Percentiles rank a stretch among this genome's conserved stretches.
Conservation (phyloP, 2,329 filamentous ascomycete genomes). For the Claviceps sp. region DNA sequence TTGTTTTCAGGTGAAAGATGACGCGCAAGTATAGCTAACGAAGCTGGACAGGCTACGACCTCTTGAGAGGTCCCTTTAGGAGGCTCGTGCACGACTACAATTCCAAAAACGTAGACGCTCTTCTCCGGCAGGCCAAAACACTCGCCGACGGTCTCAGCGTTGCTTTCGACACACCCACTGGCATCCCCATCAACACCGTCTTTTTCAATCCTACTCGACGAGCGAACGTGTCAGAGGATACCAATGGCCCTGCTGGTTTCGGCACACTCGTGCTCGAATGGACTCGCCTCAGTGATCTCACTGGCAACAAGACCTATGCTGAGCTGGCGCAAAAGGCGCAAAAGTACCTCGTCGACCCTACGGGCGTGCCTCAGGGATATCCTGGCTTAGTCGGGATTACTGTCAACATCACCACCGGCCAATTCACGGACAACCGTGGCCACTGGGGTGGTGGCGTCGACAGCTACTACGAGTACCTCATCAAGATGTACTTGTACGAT, state of each 20-base stretch:
- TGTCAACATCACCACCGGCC: constrained; percentile 50
- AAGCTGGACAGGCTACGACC: constrained; percentile 44
- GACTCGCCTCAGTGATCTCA: constrained; percentile 66
- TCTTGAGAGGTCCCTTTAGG: constrained; percentile 54
- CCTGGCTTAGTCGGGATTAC: constrained; percentile 61
- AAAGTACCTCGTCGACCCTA: constrained; percentile 54
- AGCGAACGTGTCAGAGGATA: constrained; percentile 32
- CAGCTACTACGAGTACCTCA: constrained; percentile 78
- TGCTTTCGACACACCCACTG: constrained; percentile 63
- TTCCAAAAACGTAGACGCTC: constrained; percentile 32
- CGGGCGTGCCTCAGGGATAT: constrained; percentile 49
- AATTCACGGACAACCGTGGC: constrained; percentile 52
- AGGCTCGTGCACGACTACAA: constrained; percentile 28
- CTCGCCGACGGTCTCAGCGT: constrained; percentile 63
- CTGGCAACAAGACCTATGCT: constrained; percentile 53
- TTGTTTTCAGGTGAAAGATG: too few species aligned
- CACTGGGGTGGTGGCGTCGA: constrained; percentile 69
- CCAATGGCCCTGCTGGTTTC: constrained; percentile 61
- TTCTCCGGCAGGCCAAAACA: constrained; percentile 52
- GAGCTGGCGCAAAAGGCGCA: constrained; percentile 54
- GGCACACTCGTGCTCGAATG: constrained; percentile 76
- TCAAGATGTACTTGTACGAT: constrained; percentile 85
- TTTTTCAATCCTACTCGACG: constrained; percentile 39
- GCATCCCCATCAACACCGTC: constrained; percentile 60
- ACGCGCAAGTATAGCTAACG: neutral